These are phyloP conservation scores for Pythium grandisporangium DNA, from an alignment of 352 stramenopile species.

Conservation along the genomic window DNA sequence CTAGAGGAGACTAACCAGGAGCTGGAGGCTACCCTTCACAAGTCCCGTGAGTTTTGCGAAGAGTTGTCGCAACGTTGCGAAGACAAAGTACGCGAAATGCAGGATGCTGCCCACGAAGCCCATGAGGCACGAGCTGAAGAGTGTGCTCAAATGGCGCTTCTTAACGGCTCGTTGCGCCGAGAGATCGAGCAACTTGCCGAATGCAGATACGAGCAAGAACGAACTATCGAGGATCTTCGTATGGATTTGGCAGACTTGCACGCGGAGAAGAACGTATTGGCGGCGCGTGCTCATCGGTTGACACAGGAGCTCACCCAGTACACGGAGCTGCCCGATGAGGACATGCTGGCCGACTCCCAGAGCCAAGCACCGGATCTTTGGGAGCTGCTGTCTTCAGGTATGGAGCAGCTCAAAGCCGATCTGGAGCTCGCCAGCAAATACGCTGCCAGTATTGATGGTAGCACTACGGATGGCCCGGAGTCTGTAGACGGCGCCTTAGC, in stretches of 20 bases:
- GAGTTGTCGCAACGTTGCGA: slow-evolving; percentile 52
- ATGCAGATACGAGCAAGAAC: slow-evolving; percentile 57
- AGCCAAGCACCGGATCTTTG: slow-evolving; percentile 67
- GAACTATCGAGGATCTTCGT: slow-evolving; percentile 49
- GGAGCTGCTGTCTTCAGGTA: slow-evolving; percentile 78
- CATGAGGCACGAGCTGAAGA: slow-evolving; percentile 61
- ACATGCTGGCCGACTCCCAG: slow-evolving; percentile 40
- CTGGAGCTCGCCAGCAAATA: slow-evolving; percentile 84
- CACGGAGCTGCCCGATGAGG: slow-evolving; percentile 67
- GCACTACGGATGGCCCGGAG: slow-evolving; percentile 24
- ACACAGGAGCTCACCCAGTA: slow-evolving; percentile 80
- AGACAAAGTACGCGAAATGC: slow-evolving; percentile 45
- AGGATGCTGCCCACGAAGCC: slow-evolving; percentile 49
- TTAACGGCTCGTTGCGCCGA: slow-evolving; percentile 45
- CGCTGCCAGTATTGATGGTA: slow-evolving; percentile 66
- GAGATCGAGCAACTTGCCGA: slow-evolving; percentile 60
- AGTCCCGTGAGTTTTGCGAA: slow-evolving; percentile 53
- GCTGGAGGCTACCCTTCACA: slow-evolving; percentile 42
- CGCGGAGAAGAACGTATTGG: slow-evolving; percentile 80
- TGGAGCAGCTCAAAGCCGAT: slow-evolving; percentile 86
- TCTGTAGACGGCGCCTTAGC: no score
- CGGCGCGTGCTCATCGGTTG: slow-evolving; percentile 62
- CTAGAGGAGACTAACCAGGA: slow-evolving; percentile 42
- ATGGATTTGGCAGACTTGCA: slow-evolving; percentile 70
- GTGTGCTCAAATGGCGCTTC: slow-evolving; percentile 41